Base-by-base conservation (phyloP, 2,329 filamentous ascomycete genomes). In the Alternaria sp. region DNA sequence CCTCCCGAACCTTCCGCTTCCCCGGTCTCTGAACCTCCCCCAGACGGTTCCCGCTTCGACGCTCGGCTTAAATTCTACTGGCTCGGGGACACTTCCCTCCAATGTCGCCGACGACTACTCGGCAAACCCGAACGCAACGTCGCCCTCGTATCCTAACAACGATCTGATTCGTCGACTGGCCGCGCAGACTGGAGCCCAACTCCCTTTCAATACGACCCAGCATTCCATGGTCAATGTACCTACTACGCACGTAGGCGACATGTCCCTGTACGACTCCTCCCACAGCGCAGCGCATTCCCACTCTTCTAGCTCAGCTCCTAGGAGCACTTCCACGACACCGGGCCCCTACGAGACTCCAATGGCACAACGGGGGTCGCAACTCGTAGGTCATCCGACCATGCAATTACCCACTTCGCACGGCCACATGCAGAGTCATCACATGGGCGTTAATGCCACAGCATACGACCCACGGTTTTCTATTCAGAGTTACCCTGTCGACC, bases 1-100 rank as follows among this genome's bases (percentile, higher is more conserved):
- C 4, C 81, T 94, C 4, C 90, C 91, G 53, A 79, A 76, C 63
- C 73, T 80, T 15, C 75, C 77, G 57, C 73, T 80, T 58, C 78
- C 78, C 59, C 73, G 73, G 57, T 76, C 76, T 30, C 60, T 79
- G 59, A 75, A 77, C 63, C 57, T 77, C 59, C 68, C 74, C 15
- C 76, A 74, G 62, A 65, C 69, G 36, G 58, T 73, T 45, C 66
- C 76, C 53, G 54, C 70, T 25, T 71, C 75, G 25, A 65, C 73
- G 43, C 76, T 78, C 43, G 69, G 73, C 56, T 66, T 77, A 36
- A 58, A 68, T 62, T 63, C 68, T 55, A 64, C 65, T 59, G 65
- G 70, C 36, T 66, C 71, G 60, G 72, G 67, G 28, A 68, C 74
- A 25, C 67, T 76, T 32, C 71, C 76, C 58, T 76, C 77, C 10